Evolutionary conservation across 2,329 filamentous ascomycete genomes (phyloP).

Genomic region (Penicillium brasilianum): DNA sequence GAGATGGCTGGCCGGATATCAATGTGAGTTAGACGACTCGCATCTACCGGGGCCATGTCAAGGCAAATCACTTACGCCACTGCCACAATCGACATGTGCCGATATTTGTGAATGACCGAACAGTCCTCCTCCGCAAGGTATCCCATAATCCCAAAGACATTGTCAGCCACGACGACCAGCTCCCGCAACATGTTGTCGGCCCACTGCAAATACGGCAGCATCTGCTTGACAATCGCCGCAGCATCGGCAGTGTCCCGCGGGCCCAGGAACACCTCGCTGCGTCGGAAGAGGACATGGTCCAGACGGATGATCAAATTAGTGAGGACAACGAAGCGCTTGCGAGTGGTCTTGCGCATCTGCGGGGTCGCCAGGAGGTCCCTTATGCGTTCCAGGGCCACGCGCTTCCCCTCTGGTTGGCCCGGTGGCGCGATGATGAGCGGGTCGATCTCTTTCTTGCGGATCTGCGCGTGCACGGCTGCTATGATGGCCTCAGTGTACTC

Average conservation of each 20-base stretch:
- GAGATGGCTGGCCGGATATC: slow-evolving; percentile 22
- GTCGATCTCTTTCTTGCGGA: slow-evolving; percentile 24
- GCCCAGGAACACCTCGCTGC: slow-evolving; percentile 18
- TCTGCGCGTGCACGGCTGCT: slow-evolving; percentile 30
- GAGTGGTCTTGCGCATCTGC: slow-evolving; percentile 15
- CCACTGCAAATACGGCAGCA: slow-evolving; percentile 23
- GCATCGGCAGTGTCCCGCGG: slow-evolving; percentile 18
- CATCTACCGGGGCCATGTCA: not conserved
- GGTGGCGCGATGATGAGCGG: slow-evolving; percentile 11
- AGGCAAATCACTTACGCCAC: slow-evolving; percentile 26
- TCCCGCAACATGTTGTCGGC: slow-evolving; percentile 24
- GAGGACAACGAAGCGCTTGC: slow-evolving; percentile 28
- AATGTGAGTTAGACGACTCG: not conserved
- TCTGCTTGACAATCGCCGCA: slow-evolving; percentile 12
- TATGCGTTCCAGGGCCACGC: slow-evolving; percentile 23
- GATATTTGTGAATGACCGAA: slow-evolving; percentile 20
- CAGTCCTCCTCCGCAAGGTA: slow-evolving; percentile 14
- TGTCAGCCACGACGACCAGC: slow-evolving; percentile 10
- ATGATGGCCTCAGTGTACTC: slow-evolving; percentile 29
- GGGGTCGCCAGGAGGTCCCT: slow-evolving; percentile 22
- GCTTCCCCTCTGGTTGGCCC: slow-evolving; percentile 8
- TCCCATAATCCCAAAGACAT: slow-evolving; percentile 18
- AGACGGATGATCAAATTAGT: slow-evolving; percentile 30
- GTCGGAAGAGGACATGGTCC: slow-evolving; percentile 32
- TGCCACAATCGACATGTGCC: slow-evolving; percentile 25